Evolutionary conservation across 2,329 filamentous ascomycete genomes (phyloP), one percentile per base, ranked within the genome.

Genomic region (Hymenoscyphus linearis): DNA sequence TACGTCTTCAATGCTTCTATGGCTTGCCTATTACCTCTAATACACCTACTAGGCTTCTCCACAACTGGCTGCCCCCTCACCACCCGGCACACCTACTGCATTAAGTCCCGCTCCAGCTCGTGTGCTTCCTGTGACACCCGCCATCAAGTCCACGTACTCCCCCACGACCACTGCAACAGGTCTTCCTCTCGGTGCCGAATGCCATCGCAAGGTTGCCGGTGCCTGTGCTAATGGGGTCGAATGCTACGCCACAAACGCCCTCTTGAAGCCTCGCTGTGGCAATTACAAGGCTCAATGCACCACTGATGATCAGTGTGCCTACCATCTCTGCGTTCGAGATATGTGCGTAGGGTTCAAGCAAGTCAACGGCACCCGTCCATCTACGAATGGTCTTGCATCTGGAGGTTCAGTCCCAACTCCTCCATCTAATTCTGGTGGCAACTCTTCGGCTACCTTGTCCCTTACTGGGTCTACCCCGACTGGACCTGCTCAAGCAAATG

Each of bases 191-290:
- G 57, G 57, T 18, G 35, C 47, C 12, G 31, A 35, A 26, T 58
- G 57, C 47, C 25, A 58, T 34, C 26, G 22, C 6, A 35, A 27
- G 18, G 14, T 47, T 36, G 13, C 16, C 47, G 34, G 52, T 25
- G 31, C 57, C 25, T 66, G 65, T 54, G 60, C 61, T 1, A 62
- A 63, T 27, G 65, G 61, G 7, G 57, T 60, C 31, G 54, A 62
- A 25, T 66, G 64, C 50, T 66, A 61, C 34, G 63, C 60, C 13
- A 36, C 50, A 7, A 66, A 60, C 37, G 36, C 55, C 14, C 52
- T 55, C 26, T 37, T 58, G 16, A 62, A 58, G 18, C 55, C 50
- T 12, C 56, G 57, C n/a, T 66, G 65, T 52, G 65, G 65, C 13
- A 62, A 61, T 9, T 66, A 64, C 37, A 47, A 60, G 22, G 40